Base-by-base conservation (phyloP, 257 asterid genomes). In the Scutellaria minor region DNA sequence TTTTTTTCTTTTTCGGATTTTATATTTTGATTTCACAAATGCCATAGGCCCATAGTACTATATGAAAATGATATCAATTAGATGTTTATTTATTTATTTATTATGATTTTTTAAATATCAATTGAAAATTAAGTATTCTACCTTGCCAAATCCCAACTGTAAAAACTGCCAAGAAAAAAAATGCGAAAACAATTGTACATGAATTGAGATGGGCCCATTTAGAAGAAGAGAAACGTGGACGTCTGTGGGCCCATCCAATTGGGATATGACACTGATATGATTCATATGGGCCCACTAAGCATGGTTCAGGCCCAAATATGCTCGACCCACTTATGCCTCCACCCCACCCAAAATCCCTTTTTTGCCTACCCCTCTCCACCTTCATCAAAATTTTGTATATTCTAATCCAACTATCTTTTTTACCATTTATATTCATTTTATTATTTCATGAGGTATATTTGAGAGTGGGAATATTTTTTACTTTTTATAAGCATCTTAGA, bases 201-300 rank as follows among this genome's bases (percentile, higher is more conserved):
- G 52, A 1, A 24, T 50, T 71, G 44, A 75, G 60, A 24, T 9
- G 84, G 85, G 73, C 80, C 86, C 91, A 61, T 72, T 5, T 13
- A 22, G 72, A 78, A 74, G 83, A 63, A 77, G 78, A 77, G 77
- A 86, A 80, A 64, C 77, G 84, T 51, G 65, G 81, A 67, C 72
- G 79, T 35, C 15, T 14, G 31, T 82, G 84, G 86, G 80, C 84
- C 88, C 80, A 20, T 40, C 75, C 56, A 74, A 73, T 72, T 71
- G 39, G 41, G 73, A 73, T 48, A 67, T 80, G 87, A 81, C 79
- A 44, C 27, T 40, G 48, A 78, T 50, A 79, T 82, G 82, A 86
- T 79, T 79, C 81, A 87, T 62, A 15, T 40, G 88, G 93, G 81
- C 85, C 93, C 87, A 81, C 85, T 60, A 72, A 80, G 68, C 71